Evolutionary conservation across 139 green algal species (phyloP).

Genomic region (Chara braunii): DNA sequence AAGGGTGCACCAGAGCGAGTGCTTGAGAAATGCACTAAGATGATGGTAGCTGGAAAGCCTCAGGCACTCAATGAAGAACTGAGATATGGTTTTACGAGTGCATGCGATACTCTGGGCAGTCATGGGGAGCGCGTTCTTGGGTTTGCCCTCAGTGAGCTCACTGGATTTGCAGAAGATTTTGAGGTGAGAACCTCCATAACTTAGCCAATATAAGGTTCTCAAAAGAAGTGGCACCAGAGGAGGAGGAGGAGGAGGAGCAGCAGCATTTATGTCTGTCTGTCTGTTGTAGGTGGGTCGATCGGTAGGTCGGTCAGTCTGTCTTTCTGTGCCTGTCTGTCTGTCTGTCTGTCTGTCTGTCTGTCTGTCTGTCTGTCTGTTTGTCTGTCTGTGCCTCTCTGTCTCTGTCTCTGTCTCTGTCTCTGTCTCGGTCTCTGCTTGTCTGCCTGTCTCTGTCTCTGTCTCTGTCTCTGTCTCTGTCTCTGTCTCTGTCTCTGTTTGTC

Average conservation of each 20-base stretch:
- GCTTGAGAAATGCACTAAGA: conserved; percentile 43
- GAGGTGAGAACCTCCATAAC: conserved; percentile 39
- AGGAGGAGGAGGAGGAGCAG: background rate
- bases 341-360: background rate
- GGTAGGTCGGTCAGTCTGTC: too few relatives aligned
- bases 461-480: too few relatives aligned
- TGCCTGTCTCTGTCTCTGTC: too few relatives aligned
- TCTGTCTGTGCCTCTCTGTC: background rate
- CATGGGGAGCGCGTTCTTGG: conserved; percentile 48
- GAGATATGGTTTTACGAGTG: conserved; percentile 27
- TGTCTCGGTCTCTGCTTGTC: too few relatives aligned
- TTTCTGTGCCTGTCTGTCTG: background rate
- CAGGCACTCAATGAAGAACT: conserved; percentile 41
- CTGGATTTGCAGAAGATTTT: conserved; percentile 10
- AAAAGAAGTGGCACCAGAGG: too few relatives aligned
- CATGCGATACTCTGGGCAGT: conserved; percentile 43
- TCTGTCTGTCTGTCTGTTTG: background rate
- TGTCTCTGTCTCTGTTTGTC: too few relatives aligned
- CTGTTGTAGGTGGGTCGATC: too few relatives aligned
- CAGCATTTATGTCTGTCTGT: too few relatives aligned
- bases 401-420: background rate
- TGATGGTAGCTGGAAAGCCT: conserved; percentile 46
- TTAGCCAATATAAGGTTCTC: conserved; percentile 59
- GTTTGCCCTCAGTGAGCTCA: conserved; percentile 31
- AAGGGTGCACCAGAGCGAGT: conserved; percentile 59